These are phyloP conservation scores for Rhypophila decipiens DNA, from an alignment of 495 filamentous ascomycete genomes.

Conservation along the genomic window DNA sequence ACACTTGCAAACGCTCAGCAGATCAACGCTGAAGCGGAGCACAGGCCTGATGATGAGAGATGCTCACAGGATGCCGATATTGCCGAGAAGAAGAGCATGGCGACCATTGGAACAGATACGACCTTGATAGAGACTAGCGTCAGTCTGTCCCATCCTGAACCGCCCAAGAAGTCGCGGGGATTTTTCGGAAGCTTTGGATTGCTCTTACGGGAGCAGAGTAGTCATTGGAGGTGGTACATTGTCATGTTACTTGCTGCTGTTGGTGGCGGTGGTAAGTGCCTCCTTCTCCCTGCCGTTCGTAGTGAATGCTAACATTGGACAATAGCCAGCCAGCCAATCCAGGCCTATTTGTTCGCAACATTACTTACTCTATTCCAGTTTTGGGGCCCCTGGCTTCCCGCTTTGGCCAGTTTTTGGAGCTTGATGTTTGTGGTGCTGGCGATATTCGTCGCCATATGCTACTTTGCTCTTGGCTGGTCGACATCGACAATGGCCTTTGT, in stretches of 20 bases:
- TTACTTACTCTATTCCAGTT: slow-evolving; percentile 44
- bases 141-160: slow-evolving; percentile 7
- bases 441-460: slow-evolving; percentile 42
- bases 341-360: slow-evolving; percentile 45
- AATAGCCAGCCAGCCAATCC: slow-evolving; percentile 38
- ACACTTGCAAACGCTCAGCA: slow-evolving; percentile 47
- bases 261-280: slow-evolving; percentile 44
- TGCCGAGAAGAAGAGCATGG: slow-evolving; percentile 36
- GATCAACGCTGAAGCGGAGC: slow-evolving; percentile 24
- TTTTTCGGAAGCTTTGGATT: slow-evolving; percentile 38
- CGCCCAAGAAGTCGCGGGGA: slow-evolving; percentile 22
- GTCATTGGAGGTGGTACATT: slow-evolving; percentile 40
- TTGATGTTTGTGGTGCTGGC: slow-evolving; percentile 60
- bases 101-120: slow-evolving; percentile 24
- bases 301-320: slow-evolving; percentile 8
- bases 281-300: not conserved
- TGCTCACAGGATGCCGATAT: slow-evolving; percentile 14
- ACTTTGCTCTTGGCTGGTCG: slow-evolving; percentile 47
- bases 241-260: slow-evolving; percentile 41
- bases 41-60: slow-evolving; percentile 10
- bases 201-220: slow-evolving; percentile 43
- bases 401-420: slow-evolving; percentile 52
- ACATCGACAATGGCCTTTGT: slow-evolving; percentile 47
- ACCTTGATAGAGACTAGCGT: slow-evolving; percentile 9
- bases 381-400: slow-evolving; percentile 31